phyloP scores from a whole-genome alignment of 495 filamentous ascomycete species.

The Aspergillus kassunensis region DNA sequence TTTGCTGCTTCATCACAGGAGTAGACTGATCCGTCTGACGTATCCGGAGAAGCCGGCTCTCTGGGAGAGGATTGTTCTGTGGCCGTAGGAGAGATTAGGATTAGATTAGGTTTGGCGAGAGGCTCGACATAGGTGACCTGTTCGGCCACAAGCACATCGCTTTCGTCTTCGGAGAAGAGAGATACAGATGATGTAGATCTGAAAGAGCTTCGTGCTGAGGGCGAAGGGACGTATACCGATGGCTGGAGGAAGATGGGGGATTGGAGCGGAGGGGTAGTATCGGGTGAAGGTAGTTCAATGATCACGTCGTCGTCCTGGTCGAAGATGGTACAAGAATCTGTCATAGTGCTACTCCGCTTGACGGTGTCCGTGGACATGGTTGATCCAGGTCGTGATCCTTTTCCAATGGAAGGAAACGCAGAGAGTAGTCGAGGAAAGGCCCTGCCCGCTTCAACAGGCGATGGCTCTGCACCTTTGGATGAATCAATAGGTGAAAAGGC shows the following conservation, averaged over 20 bases:
- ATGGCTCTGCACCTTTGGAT: no score
- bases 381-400: conserved; percentile 33
- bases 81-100: conserved; percentile 35
- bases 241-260: conserved; percentile 35
- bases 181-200: conserved; percentile 33
- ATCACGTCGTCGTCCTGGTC: conserved; percentile 36
- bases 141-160: conserved; percentile 36
- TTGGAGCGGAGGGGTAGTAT: conserved; percentile 29
- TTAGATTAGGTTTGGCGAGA: conserved; percentile 31
- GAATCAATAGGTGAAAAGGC: conserved; percentile 32
- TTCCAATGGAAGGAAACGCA: conserved; percentile 19
- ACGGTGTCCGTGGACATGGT: conserved; percentile 42
- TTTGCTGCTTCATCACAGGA: conserved; percentile 6
- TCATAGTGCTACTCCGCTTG: conserved; percentile 36
- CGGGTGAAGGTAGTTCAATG: conserved; percentile 36
- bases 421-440: conserved; percentile 20
- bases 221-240: conserved; percentile 29
- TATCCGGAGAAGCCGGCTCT: neutral
- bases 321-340: conserved; percentile 32
- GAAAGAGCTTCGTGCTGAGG: conserved; percentile 13
- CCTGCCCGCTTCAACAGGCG: no score
- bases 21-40: conserved; percentile 9
- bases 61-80: conserved; percentile 10
- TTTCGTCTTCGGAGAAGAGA: conserved; percentile 31
- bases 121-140: conserved; percentile 36